Percentiles rank a stretch among this genome's conserved stretches.
Conservation (phyloP, 2,329 filamentous ascomycete species). For the Trichophyton mentagrophytes region DNA sequence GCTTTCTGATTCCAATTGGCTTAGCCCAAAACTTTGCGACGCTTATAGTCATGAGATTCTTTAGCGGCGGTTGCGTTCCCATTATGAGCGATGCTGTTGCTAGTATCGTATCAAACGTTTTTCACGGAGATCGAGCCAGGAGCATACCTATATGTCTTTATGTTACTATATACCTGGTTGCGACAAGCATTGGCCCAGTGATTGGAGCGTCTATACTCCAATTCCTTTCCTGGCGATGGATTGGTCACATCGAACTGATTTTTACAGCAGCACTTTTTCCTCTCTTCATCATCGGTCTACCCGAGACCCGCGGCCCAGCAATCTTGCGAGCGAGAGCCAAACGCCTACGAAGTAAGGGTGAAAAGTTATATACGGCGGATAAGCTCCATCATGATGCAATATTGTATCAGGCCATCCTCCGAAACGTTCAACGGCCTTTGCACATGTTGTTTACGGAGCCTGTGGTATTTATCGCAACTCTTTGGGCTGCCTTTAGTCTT, state of each 20-base stretch:
- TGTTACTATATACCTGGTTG: conserved; percentile 54
- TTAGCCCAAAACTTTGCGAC: conserved; percentile 72
- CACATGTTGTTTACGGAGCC: not conserved
- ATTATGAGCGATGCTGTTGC: conserved; percentile 59
- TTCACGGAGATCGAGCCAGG: conserved; percentile 46
- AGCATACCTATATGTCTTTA: conserved; percentile 59
- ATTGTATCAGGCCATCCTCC: not conserved
- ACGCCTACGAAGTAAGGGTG: not conserved
- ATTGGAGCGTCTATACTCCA: conserved; percentile 33
- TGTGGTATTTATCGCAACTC: not conserved
- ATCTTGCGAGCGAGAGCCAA: not conserved
- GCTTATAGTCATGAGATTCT: conserved; percentile 64
- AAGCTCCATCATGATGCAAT: not conserved
- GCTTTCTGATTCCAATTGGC: conserved; percentile 72
- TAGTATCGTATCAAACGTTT: conserved; percentile 69
- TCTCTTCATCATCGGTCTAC: not conserved
- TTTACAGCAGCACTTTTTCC: not conserved
- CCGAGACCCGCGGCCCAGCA: not conserved
- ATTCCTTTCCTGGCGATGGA: conserved; percentile 40
- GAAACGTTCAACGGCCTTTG: not conserved
- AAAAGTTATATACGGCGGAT: not conserved
- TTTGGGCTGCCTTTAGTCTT: not conserved
- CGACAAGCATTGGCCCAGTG: conserved; percentile 46
- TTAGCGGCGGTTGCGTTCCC: conserved; percentile 40
- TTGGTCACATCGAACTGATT: conserved; percentile 58